These are phyloP conservation scores for Neurospora sp. DNA, from an alignment of 495 filamentous ascomycete species.

Conservation along the genomic window DNA sequence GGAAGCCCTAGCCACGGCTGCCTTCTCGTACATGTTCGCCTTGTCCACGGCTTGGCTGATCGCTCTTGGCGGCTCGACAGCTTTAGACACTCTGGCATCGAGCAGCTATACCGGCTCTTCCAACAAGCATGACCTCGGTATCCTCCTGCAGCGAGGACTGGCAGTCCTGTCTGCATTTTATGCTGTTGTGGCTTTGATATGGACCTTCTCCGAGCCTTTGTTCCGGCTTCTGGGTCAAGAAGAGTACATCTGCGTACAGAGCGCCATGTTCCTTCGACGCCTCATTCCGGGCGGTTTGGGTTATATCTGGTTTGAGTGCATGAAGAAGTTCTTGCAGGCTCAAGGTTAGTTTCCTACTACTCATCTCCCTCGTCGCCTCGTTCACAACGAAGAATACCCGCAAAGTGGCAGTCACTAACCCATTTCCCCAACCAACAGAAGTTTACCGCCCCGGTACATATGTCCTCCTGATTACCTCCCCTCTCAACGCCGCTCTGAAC, in stretches of 20 bases:
- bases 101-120: conserved; percentile 78
- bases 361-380: not conserved
- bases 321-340: conserved; percentile 90
- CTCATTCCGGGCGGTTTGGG: conserved; percentile 80
- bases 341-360: conserved; percentile 46
- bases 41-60: conserved; percentile 88
- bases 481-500: conserved; percentile 66
- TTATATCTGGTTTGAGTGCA: conserved; percentile 83
- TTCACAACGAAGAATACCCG: not conserved
- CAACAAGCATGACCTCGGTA: conserved; percentile 73
- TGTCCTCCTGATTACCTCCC: conserved; percentile 74
- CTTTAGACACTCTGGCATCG: conserved; percentile 79
- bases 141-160: conserved; percentile 72
- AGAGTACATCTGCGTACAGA: conserved; percentile 63
- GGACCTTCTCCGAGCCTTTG: conserved; percentile 66
- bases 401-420: not conserved
- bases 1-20: conserved; percentile 70
- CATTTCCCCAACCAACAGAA: conserved; percentile 30
- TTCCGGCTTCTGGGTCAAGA: conserved; percentile 74
- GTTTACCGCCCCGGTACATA: conserved; percentile 87
- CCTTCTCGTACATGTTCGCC: conserved; percentile 89
- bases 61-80: conserved; percentile 84
- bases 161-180: conserved; percentile 68
- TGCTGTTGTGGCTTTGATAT: conserved; percentile 62
- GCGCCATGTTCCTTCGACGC: conserved; percentile 63